A percentile compares a stretch with the other conserved stretches of the same genome.
Evolutionary conservation across 331 rosid genomes (phyloP).

Genomic region (Pyracantha coccinea): DNA sequence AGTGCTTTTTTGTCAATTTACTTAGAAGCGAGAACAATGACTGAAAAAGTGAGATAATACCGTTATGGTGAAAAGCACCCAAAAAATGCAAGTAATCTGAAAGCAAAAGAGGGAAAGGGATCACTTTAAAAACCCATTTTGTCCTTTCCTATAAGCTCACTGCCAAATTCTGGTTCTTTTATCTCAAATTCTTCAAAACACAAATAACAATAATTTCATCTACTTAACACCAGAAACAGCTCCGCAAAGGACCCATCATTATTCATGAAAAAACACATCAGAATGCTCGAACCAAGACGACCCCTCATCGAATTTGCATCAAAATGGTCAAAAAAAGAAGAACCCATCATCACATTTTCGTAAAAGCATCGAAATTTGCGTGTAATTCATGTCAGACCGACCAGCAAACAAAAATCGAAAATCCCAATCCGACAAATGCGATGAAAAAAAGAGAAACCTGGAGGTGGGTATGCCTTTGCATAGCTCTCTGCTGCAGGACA

Average conservation of each 20-base stretch:
- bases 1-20: not conserved
- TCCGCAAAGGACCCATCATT: not conserved
- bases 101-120: not conserved
- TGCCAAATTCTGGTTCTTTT: not conserved
- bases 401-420: not conserved
- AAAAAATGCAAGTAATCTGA: not conserved
- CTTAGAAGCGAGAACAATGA: not conserved
- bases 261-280: not conserved
- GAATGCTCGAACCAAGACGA: not conserved
- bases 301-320: not conserved
- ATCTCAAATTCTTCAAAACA: not conserved
- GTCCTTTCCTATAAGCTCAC: not conserved
- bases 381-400: not conserved
- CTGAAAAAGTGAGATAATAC: not conserved
- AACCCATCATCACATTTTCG: not conserved
- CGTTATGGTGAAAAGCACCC: not conserved
- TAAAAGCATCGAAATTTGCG: not conserved
- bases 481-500: conserved; percentile 86
- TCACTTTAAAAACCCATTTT: not conserved
- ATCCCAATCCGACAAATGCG: not conserved
- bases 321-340: not conserved
- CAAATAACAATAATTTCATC: not conserved
- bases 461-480: conserved; percentile 75
- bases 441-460: conserved; percentile 33
- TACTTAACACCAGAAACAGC: not conserved